phyloP scores from a whole-genome alignment of 2,329 filamentous ascomycete genomes.

The Fusarium temperatum region DNA sequence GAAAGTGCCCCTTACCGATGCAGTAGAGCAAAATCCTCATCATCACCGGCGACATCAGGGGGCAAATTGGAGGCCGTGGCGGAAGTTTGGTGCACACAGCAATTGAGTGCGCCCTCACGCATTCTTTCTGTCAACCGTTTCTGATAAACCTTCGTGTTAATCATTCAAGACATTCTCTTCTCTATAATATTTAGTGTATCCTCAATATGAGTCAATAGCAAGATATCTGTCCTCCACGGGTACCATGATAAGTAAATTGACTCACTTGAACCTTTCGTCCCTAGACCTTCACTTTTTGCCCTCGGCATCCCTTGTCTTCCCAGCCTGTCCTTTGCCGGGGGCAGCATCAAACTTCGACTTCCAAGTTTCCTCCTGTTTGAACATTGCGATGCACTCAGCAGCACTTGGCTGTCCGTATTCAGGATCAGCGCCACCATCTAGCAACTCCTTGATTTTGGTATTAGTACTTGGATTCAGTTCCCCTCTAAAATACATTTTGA shows the following conservation, averaged over 20 bases:
- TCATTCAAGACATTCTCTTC: not conserved
- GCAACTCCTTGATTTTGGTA: slow-evolving; percentile 48
- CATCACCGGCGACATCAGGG: not conserved
- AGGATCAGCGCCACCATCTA: slow-evolving; percentile 64
- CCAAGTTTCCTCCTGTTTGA: slow-evolving; percentile 63
- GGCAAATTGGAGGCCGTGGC: not conserved
- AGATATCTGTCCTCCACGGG: not conserved
- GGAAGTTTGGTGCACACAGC: not conserved
- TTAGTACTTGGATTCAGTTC: not conserved
- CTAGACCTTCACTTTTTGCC: not conserved
- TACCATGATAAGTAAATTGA: not conserved
- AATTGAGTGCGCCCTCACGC: not conserved
- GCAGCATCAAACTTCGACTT: slow-evolving; percentile 59
- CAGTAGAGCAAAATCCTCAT: not conserved
- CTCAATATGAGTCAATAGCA: not conserved
- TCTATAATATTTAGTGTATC: not conserved
- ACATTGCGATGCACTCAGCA: slow-evolving; percentile 58
- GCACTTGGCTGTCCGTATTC: slow-evolving; percentile 61
- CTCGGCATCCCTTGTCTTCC: not conserved
- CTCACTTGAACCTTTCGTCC: not conserved
- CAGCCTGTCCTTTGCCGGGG: slow-evolving; percentile 52
- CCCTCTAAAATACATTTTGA: not conserved
- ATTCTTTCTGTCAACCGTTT: not conserved
- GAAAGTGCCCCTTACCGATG: not conserved
- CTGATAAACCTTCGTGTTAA: not conserved